These are phyloP conservation scores for Ophiorrhiza pumila DNA, from an alignment of 257 asterid species.

Conservation along the genomic window DNA sequence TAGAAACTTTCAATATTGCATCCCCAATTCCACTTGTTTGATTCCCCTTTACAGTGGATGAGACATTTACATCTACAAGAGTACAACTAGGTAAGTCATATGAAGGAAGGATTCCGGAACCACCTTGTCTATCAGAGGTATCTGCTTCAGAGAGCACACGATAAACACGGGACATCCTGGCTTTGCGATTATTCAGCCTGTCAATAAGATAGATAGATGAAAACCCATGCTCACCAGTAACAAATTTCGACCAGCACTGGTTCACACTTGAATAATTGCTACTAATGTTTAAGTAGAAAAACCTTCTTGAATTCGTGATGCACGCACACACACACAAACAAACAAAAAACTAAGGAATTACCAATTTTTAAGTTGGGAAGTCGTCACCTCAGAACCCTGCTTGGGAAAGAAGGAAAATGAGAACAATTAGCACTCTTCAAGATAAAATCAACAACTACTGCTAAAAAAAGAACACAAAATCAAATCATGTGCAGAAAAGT, in stretches of 20 bases:
- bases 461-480: conserved; percentile 3
- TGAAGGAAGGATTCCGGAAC: conserved; percentile 27
- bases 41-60: conserved; percentile 40
- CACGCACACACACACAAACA: too few relatives aligned
- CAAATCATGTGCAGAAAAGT: conserved; percentile 5
- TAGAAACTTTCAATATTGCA: conserved; percentile 28
- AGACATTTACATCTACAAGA: conserved; percentile 40
- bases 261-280: too few relatives aligned
- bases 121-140: conserved; percentile 50
- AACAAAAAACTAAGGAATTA: conserved; percentile 22
- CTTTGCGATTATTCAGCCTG: conserved; percentile 98
- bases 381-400: conserved; percentile 96
- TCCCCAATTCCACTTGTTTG: conserved; percentile 38
- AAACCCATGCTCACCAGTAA: not conserved
- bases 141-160: conserved; percentile 62
- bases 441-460: conserved; percentile 16
- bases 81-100: conserved; percentile 52
- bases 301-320: not conserved
- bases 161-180: conserved; percentile 84
- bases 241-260: not conserved
- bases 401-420: conserved; percentile 16
- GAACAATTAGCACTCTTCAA: conserved; percentile 10
- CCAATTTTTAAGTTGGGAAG: conserved; percentile 96
- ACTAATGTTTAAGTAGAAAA: not conserved
- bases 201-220: conserved; percentile 11